Percentiles rank a stretch among this genome's conserved stretches.
phyloP scores from a whole-genome alignment of 2,329 filamentous ascomycete genomes.

The Metarhizium album region DNA sequence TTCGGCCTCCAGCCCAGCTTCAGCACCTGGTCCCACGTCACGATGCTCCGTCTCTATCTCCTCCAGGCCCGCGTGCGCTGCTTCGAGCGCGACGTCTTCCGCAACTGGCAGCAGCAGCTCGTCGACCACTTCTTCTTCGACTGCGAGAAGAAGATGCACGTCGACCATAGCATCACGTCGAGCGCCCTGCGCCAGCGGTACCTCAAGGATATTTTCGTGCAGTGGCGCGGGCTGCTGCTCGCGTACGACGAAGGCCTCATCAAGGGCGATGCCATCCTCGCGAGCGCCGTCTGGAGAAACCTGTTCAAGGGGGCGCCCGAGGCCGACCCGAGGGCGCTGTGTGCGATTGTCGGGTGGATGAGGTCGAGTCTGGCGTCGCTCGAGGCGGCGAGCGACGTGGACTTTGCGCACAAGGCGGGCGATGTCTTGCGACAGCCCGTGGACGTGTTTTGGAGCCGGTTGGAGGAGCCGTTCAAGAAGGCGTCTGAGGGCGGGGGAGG shows the following conservation, averaged over 20 bases:
- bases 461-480: conserved; percentile 26
- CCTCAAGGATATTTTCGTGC: conserved; percentile 81
- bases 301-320: conserved; percentile 63
- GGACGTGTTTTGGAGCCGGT: conserved; percentile 33
- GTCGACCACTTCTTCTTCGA: conserved; percentile 93
- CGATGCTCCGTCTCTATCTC: conserved; percentile 93
- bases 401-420: conserved; percentile 19
- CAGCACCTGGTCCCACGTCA: conserved; percentile 90
- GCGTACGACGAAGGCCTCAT: conserved; percentile 76
- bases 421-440: conserved; percentile 26
- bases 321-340: conserved; percentile 37
- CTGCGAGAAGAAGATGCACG: conserved; percentile 73
- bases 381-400: conserved; percentile 38
- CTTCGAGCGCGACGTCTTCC: conserved; percentile 57
- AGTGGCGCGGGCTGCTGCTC: conserved; percentile 80
- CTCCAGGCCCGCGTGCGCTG: conserved; percentile 73
- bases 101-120: conserved; percentile 78
- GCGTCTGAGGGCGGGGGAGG: not conserved
- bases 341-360: conserved; percentile 48
- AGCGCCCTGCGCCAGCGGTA: conserved; percentile 50
- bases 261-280: conserved; percentile 66
- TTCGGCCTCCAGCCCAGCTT: conserved; percentile 78
- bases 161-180: conserved; percentile 60
- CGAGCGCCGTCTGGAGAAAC: conserved; percentile 85
- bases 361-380: conserved; percentile 35